Percentiles rank a stretch among this genome's conserved stretches.
Evolutionary conservation across 441 rosid species (phyloP).

Genomic region (Erodium chrysanthum): DNA sequence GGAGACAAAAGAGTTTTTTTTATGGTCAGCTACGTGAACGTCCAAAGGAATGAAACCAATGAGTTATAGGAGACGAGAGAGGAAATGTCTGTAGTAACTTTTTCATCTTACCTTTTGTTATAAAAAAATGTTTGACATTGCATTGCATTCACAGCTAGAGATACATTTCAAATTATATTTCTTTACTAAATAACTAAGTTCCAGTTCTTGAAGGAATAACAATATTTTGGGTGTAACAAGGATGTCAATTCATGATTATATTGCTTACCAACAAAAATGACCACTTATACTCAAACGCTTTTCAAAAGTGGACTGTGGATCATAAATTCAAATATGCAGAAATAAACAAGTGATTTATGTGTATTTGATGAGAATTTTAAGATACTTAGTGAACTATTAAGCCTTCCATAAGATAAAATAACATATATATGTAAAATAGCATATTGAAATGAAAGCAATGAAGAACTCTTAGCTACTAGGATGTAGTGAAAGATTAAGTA

Average conservation of each 20-base stretch:
- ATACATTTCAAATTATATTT: neutral
- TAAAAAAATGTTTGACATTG: neutral
- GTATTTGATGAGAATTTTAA: neutral
- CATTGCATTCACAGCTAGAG: neutral
- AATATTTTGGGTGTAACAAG: neutral
- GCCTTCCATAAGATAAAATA: neutral
- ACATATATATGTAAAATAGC: neutral
- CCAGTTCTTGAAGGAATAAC: neutral
- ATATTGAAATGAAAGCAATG: conserved; percentile 3
- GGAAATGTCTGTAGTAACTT: neutral
- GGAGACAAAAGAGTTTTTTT: too few relatives aligned
- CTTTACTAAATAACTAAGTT: neutral
- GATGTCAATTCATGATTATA: neutral
- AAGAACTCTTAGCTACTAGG: neutral
- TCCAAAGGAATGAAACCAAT: too few relatives aligned
- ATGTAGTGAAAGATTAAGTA: neutral
- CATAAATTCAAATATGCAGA: neutral
- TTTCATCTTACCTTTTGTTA: neutral
- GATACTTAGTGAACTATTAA: neutral
- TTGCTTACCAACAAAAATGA: neutral
- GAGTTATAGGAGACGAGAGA: neutral
- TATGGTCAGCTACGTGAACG: neutral
- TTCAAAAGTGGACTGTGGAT: neutral
- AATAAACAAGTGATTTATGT: neutral
- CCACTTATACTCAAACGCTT: neutral